phyloP scores from a whole-genome alignment of 2,329 filamentous ascomycete genomes.

The Pyrenochaeta sp. region DNA sequence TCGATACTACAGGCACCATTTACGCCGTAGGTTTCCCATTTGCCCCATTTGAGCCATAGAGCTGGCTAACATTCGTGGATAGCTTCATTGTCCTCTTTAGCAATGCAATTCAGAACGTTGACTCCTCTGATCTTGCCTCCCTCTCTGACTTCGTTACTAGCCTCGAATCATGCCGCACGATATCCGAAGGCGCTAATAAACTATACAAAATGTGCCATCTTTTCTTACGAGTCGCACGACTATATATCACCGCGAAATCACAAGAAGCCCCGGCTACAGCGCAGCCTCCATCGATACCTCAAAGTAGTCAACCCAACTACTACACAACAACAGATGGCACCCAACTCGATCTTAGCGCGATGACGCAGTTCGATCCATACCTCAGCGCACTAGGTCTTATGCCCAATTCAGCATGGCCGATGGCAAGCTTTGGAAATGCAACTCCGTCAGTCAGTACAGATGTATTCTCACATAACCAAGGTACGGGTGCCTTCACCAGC shows the following conservation, averaged over 20 bases:
- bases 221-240: conserved; percentile 67
- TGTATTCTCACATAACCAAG: conserved; percentile 9
- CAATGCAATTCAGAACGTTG: conserved; percentile 61
- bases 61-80: background rate
- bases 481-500: background rate
- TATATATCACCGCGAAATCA: conserved; percentile 69
- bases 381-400: conserved; percentile 70
- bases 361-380: conserved; percentile 67
- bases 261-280: conserved; percentile 44
- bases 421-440: conserved; percentile 16
- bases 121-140: conserved; percentile 61
- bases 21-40: conserved; percentile 50
- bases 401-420: conserved; percentile 48
- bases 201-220: conserved; percentile 70
- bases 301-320: conserved; percentile 13
- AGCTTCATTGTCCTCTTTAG: conserved; percentile 60
- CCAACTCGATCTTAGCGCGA: conserved; percentile 32
- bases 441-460: conserved; percentile 12
- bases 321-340: conserved; percentile 20
- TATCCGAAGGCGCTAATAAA: conserved; percentile 68
- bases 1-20: conserved; percentile 54
- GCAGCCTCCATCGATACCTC: conserved; percentile 6
- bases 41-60: background rate
- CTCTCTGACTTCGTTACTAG: conserved; percentile 66
- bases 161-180: conserved; percentile 60